These are phyloP conservation scores for Suillus hirtellus DNA, from an alignment of 768 basidiomycete species.

Conservation along the genomic window DNA sequence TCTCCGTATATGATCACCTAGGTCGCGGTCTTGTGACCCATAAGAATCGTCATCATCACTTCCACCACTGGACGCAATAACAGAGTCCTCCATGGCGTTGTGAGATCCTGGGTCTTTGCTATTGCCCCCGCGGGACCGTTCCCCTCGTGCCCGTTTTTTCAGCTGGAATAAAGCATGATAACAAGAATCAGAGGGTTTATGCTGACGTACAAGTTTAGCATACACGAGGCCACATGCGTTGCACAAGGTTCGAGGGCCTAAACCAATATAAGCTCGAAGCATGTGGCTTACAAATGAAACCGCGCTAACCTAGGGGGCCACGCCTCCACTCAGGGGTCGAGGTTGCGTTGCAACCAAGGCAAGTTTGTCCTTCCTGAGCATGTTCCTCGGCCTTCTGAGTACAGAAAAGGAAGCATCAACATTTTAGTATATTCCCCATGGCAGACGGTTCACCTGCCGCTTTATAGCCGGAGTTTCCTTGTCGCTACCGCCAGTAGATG, in stretches of 20 bases:
- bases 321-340: slow-evolving; percentile 88
- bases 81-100: slow-evolving; percentile 27
- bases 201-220: slow-evolving; percentile 72
- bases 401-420: slow-evolving; percentile 22
- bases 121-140: slow-evolving; percentile 29
- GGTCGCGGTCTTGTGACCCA: slow-evolving; percentile 36
- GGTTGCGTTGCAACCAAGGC: slow-evolving; percentile 80
- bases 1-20: slow-evolving; percentile 37
- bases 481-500: slow-evolving; percentile 24
- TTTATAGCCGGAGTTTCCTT: slow-evolving; percentile 33
- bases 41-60: slow-evolving; percentile 37
- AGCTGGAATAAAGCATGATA: slow-evolving; percentile 21
- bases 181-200: slow-evolving; percentile 26
- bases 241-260: slow-evolving; percentile 80
- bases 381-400: slow-evolving; percentile 42
- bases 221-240: slow-evolving; percentile 88
- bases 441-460: slow-evolving; percentile 35
- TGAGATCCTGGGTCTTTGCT: slow-evolving; percentile 33
- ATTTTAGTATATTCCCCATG: slow-evolving; percentile 25
- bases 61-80: slow-evolving; percentile 28
- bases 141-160: slow-evolving; percentile 37
- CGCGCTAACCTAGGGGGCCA: slow-evolving; percentile 69
- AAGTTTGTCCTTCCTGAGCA: slow-evolving; percentile 65
- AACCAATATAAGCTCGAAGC: slow-evolving; percentile 27
- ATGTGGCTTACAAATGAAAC: slow-evolving; percentile 24